phyloP scores from a whole-genome alignment of 164 flowering plant genomes.

The Chimonanthus salicifolius region DNA sequence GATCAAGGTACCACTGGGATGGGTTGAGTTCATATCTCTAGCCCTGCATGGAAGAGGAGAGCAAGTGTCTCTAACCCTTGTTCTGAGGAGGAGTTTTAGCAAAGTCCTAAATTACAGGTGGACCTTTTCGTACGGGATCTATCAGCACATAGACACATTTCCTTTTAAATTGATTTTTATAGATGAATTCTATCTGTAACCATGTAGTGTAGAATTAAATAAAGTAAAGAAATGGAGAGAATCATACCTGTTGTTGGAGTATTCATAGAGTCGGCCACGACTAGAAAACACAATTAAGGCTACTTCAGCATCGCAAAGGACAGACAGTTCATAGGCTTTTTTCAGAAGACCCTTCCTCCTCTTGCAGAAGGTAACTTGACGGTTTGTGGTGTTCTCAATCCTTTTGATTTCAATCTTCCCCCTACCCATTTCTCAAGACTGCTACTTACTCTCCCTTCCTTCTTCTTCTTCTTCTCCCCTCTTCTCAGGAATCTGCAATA shows the following conservation, averaged over 20 bases:
- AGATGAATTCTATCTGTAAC: too few relatives aligned
- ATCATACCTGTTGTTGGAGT: slow-evolving; percentile 24
- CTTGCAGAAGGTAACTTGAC: slow-evolving; percentile 32
- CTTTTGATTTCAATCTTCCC: slow-evolving; percentile 31
- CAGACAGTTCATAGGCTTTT: slow-evolving; percentile 30
- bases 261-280: slow-evolving; percentile 32
- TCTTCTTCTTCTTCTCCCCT: neutral
- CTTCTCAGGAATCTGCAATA: neutral
- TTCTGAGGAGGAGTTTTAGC: too few relatives aligned
- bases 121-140: too few relatives aligned
- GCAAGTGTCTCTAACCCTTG: too few relatives aligned
- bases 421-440: slow-evolving; percentile 19
- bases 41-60: too few relatives aligned
- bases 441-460: neutral
- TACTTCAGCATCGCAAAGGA: slow-evolving; percentile 29
- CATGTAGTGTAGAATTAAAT: neutral
- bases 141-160: too few relatives aligned
- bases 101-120: too few relatives aligned
- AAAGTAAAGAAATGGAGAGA: neutral
- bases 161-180: too few relatives aligned
- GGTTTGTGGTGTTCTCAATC: slow-evolving; percentile 29
- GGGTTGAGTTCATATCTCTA: too few relatives aligned
- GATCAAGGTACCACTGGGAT: too few relatives aligned
- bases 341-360: slow-evolving; percentile 28
- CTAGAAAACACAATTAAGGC: slow-evolving; percentile 28